These are phyloP conservation scores for Stagonosporopsis cucurbitacearum DNA, from an alignment of 2,329 filamentous ascomycete genomes.

Conservation along the genomic window DNA sequence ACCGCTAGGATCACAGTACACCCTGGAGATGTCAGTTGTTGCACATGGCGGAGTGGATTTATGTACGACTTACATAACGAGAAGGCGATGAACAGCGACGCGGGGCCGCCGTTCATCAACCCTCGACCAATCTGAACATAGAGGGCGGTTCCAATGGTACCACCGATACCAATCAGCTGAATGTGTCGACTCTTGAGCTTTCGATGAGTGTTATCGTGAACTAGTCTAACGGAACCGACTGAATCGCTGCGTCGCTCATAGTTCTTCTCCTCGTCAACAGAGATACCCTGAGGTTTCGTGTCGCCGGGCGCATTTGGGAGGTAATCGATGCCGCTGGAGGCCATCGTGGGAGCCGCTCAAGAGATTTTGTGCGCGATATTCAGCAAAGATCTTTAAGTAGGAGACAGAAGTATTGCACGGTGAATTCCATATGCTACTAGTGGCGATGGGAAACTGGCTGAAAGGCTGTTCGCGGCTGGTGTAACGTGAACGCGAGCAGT, in stretches of 20 bases:
- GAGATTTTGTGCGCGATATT: conserved; percentile 16
- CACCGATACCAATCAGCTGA: conserved; percentile 55
- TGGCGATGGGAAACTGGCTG: conserved; percentile 2
- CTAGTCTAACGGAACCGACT: conserved; percentile 36
- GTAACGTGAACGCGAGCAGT: conserved; percentile 12
- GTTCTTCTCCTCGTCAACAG: conserved; percentile 38
- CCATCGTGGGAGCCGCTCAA: conserved; percentile 32
- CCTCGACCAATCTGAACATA: conserved; percentile 57
- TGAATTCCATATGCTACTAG: conserved; percentile 41
- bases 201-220: conserved; percentile 51
- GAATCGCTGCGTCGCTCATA: conserved; percentile 34
- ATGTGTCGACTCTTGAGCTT: conserved; percentile 56
- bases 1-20: conserved; percentile 52
- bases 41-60: neutral
- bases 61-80: conserved; percentile 48
- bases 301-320: conserved; percentile 14
- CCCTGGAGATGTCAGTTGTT: conserved; percentile 32
- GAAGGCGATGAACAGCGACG: conserved; percentile 55
- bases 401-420: conserved; percentile 43
- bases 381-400: conserved; percentile 44
- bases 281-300: conserved; percentile 19
- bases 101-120: conserved; percentile 56
- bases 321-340: conserved; percentile 45
- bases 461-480: conserved; percentile 18
- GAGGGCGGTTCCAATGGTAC: conserved; percentile 57